phyloP scores from a whole-genome alignment of 441 rosid species.

The Populus hybrid region DNA sequence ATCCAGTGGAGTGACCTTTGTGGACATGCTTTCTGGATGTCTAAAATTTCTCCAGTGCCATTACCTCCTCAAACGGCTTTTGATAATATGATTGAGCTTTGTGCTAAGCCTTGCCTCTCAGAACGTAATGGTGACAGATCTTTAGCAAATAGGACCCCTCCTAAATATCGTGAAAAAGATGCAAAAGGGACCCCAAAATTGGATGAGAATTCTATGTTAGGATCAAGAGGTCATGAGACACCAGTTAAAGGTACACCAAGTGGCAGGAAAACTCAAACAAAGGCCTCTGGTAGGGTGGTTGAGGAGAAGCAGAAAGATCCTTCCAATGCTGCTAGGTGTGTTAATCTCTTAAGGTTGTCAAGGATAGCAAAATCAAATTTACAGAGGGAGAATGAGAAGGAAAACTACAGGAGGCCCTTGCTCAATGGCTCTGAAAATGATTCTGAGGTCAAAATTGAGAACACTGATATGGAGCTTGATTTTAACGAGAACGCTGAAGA shows the following conservation, averaged over 20 bases:
- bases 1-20: slow-evolving; percentile 87
- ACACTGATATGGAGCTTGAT: slow-evolving; percentile 97
- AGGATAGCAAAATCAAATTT: slow-evolving; percentile 87
- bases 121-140: slow-evolving; percentile 73
- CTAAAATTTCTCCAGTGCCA: slow-evolving; percentile 45
- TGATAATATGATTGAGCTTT: slow-evolving; percentile 66
- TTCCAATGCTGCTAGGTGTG: slow-evolving; percentile 53
- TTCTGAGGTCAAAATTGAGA: slow-evolving; percentile 87
- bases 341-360: slow-evolving; percentile 87
- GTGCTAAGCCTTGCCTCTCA: slow-evolving; percentile 71
- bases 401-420: slow-evolving; percentile 84
- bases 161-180: slow-evolving; percentile 63
- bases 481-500: slow-evolving; percentile 81
- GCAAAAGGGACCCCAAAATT: slow-evolving; percentile 55
- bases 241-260: slow-evolving; percentile 58
- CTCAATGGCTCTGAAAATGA: slow-evolving; percentile 71
- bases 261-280: slow-evolving; percentile 55
- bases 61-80: slow-evolving; percentile 89
- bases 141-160: slow-evolving; percentile 65
- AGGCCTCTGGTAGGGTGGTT: slow-evolving; percentile 45
- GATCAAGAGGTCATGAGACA: slow-evolving; percentile 56
- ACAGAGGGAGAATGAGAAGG: slow-evolving; percentile 93
- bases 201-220: slow-evolving; percentile 60
- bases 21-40: slow-evolving; percentile 87
- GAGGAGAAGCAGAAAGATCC: slow-evolving; percentile 72